Evolutionary conservation across 345 rosid genomes (phyloP).

Genomic region (Laguncularia racemosa): DNA sequence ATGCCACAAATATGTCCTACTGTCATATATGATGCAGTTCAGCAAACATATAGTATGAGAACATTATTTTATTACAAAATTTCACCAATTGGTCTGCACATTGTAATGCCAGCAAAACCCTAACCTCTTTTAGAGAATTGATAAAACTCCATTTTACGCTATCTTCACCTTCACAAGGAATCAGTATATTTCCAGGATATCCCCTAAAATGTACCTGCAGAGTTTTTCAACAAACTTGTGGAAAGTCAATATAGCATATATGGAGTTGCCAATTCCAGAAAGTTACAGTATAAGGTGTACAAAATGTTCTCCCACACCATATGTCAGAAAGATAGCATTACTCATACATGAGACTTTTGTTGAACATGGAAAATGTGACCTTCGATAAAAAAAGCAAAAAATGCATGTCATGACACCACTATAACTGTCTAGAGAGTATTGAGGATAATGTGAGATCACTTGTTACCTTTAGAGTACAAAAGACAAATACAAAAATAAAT

Average conservation of each 20-base stretch:
- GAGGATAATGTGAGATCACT: too few relatives aligned
- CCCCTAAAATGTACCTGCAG: slow-evolving; percentile 92
- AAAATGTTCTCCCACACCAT: too few relatives aligned
- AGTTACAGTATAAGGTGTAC: background rate
- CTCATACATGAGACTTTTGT: too few relatives aligned
- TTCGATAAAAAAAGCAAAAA: too few relatives aligned
- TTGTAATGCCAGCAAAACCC: slow-evolving; percentile 8
- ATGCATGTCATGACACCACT: too few relatives aligned
- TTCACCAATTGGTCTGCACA: background rate
- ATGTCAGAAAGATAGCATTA: too few relatives aligned
- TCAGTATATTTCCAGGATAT: slow-evolving; percentile 65
- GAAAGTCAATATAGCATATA: background rate
- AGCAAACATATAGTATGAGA: background rate
- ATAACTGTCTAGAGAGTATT: too few relatives aligned
- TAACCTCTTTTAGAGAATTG: slow-evolving; percentile 88
- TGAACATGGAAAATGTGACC: too few relatives aligned
- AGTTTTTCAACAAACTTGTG: background rate
- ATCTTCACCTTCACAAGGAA: slow-evolving; percentile 93
- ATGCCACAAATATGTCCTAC: too few relatives aligned
- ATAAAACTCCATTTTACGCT: slow-evolving; percentile 89
- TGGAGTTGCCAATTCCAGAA: background rate
- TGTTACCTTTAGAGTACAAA: too few relatives aligned
- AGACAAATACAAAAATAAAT: too few relatives aligned
- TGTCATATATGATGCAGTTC: too few relatives aligned
- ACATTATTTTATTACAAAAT: background rate